phyloP scores from a whole-genome alignment of 2,329 filamentous ascomycete species.

The Reticulascus tulasneorum region DNA sequence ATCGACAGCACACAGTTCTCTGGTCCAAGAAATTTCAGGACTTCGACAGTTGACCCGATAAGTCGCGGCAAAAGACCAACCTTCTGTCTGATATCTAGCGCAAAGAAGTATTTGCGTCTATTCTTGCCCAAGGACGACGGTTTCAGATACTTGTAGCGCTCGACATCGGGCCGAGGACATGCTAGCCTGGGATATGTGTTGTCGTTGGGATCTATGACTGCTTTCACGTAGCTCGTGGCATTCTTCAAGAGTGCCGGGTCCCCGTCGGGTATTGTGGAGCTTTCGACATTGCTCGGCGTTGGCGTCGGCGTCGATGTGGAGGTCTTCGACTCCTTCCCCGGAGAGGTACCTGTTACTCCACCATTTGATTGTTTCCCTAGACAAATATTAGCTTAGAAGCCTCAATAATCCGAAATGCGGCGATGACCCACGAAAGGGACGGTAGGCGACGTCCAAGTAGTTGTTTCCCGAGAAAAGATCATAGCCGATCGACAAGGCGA shows the following conservation, averaged over 20 bases:
- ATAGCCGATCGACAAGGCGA: constrained; percentile 1
- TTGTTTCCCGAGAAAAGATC: constrained; percentile 5
- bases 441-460: constrained; percentile 4
- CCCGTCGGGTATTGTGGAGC: constrained; percentile 1
- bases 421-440: constrained; percentile 4
- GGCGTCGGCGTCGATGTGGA: background rate
- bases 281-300: background rate
- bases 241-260: constrained; percentile 5
- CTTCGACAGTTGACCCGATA: constrained; percentile 47
- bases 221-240: constrained; percentile 18
- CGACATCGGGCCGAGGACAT: constrained; percentile 22
- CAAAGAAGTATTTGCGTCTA: constrained; percentile 44
- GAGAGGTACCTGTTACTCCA: too few relatives aligned
- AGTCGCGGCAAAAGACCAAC: constrained; percentile 43
- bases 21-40: constrained; percentile 45
- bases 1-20: constrained; percentile 49
- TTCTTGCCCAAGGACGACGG: background rate
- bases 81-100: constrained; percentile 46
- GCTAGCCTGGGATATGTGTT: constrained; percentile 18
- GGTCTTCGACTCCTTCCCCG: too few relatives aligned
- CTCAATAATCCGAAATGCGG: background rate
- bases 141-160: constrained; percentile 17
- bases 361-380: background rate
- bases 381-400: too few relatives aligned
- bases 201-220: constrained; percentile 23